Conservation (phyloP, 495 filamentous ascomycete genomes). For the Podospora pseudocomata region DNA sequence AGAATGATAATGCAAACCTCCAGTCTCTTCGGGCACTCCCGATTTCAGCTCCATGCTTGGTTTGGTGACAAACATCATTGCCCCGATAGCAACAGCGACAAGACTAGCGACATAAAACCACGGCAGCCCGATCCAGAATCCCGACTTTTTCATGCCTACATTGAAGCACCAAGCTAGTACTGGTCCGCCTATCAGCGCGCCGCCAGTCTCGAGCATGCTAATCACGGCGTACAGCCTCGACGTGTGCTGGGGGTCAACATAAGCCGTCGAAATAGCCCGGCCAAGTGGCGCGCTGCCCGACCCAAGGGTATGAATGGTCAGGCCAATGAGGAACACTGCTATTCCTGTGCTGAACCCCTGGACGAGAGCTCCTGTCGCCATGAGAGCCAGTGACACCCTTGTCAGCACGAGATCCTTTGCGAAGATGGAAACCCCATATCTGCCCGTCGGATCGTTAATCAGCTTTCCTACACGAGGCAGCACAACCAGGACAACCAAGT, state of each 20-base stretch:
- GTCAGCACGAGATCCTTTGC: constrained; percentile 53
- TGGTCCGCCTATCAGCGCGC: constrained; percentile 51
- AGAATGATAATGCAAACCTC: constrained; percentile 11
- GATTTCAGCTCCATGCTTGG: constrained; percentile 17
- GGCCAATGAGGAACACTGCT: constrained; percentile 52
- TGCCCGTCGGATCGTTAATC: constrained; percentile 31
- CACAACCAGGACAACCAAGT: constrained; percentile 49
- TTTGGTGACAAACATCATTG: constrained; percentile 40
- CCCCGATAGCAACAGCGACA: constrained; percentile 38
- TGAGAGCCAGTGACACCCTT: constrained; percentile 44
- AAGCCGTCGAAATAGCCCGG: constrained; percentile 50
- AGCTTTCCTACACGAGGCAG: constrained; percentile 43
- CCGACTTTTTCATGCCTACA: constrained; percentile 46
- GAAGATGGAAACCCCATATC: constrained; percentile 37
- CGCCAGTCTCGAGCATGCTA: constrained; percentile 53
- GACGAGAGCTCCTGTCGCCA: constrained; percentile 28
- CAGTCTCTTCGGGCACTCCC: background rate
- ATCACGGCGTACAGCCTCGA: constrained; percentile 56
- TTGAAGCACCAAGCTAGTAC: constrained; percentile 54
- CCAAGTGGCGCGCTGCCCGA: constrained; percentile 41
- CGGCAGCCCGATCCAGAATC: constrained; percentile 52
- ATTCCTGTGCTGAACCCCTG: constrained; percentile 41
- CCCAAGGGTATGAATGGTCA: constrained; percentile 53
- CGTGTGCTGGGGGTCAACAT: constrained; percentile 52
- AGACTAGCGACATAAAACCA: constrained; percentile 51